These are phyloP conservation scores for Russula brevipes DNA, from an alignment of 768 basidiomycete species.

Conservation along the genomic window DNA sequence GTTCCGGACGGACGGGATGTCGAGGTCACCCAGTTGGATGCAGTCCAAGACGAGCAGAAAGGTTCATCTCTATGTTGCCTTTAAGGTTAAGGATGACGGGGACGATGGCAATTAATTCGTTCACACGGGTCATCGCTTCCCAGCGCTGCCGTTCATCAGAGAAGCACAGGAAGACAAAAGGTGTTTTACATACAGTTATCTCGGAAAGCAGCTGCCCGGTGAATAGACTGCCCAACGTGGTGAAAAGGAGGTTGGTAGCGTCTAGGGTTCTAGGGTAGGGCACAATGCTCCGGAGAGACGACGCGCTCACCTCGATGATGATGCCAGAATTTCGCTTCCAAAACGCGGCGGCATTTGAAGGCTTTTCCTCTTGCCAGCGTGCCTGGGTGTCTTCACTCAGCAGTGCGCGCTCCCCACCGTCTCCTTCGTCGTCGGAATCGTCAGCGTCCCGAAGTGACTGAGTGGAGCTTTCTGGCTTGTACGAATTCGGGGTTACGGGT, in stretches of 20 bases:
- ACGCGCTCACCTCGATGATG: constrained; percentile 57
- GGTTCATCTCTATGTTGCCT: constrained; percentile 99
- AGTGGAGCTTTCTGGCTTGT: not conserved
- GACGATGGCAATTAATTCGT: constrained; percentile 95
- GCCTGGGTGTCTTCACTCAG: constrained; percentile 35
- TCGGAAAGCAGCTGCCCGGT: constrained; percentile 87
- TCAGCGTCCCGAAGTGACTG: constrained; percentile 13
- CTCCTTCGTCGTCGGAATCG: constrained; percentile 27
- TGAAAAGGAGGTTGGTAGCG: constrained; percentile 83
- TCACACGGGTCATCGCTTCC: constrained; percentile 82
- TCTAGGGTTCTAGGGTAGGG: constrained; percentile 40
- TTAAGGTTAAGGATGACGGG: constrained; percentile 93
- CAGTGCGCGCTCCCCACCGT: constrained; percentile 44
- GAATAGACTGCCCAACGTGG: constrained; percentile 77
- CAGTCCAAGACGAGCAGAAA: constrained; percentile 94
- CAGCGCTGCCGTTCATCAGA: constrained; percentile 51
- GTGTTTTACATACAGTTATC: constrained; percentile 60
- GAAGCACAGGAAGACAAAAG: not conserved
- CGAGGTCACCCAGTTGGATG: constrained; percentile 90
- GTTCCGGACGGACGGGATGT: constrained; percentile 57
- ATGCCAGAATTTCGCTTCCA: constrained; percentile 60
- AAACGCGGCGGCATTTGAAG: constrained; percentile 23
- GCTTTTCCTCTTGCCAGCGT: constrained; percentile 28
- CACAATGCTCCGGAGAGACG: not conserved
- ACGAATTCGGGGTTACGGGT: constrained; percentile 27